These are phyloP conservation scores for Ceratocystiopsis brevicomis DNA, from an alignment of 2,329 filamentous ascomycete genomes.

Conservation along the genomic window DNA sequence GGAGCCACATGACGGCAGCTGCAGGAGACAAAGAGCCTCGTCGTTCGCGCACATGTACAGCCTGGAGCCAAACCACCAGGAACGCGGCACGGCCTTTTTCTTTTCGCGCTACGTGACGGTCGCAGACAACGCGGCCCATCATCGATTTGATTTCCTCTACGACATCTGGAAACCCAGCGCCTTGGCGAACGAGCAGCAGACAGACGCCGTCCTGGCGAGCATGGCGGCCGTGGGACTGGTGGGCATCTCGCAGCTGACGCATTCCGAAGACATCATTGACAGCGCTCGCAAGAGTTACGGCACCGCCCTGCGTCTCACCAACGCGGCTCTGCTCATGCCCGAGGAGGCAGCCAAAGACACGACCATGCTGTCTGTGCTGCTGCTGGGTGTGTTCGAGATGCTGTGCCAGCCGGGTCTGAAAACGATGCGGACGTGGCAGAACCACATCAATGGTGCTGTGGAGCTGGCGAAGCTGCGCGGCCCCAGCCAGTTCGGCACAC, in stretches of 20 bases:
- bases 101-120: slow-evolving; percentile 31
- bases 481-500: slow-evolving; percentile 24
- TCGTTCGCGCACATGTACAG: slow-evolving; percentile 15
- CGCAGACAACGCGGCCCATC: slow-evolving; percentile 25
- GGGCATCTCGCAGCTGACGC: slow-evolving; percentile 28
- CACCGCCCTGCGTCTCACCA: slow-evolving; percentile 30
- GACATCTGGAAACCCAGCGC: slow-evolving; percentile 30
- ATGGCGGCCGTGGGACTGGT: slow-evolving; percentile 36
- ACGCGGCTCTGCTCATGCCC: slow-evolving; percentile 27
- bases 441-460: slow-evolving; percentile 33
- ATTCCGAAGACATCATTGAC: slow-evolving; percentile 23
- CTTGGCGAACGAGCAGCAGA: slow-evolving; percentile 14
- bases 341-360: slow-evolving; percentile 25
- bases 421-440: slow-evolving; percentile 31
- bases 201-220: slow-evolving; percentile 29
- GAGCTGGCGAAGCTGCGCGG: slow-evolving; percentile 31
- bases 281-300: slow-evolving; percentile 32
- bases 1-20: slow-evolving; percentile 13
- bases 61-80: slow-evolving; percentile 19
- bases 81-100: slow-evolving; percentile 28
- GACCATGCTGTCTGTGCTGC: slow-evolving; percentile 33
- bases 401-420: slow-evolving; percentile 26
- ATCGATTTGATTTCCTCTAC: slow-evolving; percentile 33
- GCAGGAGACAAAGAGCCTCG: slow-evolving; percentile 15
- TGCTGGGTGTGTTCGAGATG: slow-evolving; percentile 36